phyloP scores from a whole-genome alignment of 1,284 basidiomycete species.

The Sanghuangporus sanghuang region DNA sequence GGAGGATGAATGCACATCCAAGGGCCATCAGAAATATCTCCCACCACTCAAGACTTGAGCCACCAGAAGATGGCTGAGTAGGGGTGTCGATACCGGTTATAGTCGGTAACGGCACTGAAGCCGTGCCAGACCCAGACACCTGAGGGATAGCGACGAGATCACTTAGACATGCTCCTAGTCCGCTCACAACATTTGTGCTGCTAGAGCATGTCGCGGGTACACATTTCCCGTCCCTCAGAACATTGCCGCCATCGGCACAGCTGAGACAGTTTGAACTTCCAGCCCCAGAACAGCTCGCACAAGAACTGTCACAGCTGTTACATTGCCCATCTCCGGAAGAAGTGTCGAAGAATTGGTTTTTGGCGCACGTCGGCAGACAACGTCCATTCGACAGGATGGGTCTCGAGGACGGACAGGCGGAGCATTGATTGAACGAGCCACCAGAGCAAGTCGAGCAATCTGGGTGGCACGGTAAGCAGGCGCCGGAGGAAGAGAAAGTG shows the following conservation, averaged over 20 bases:
- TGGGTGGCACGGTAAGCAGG: conserved; percentile 70
- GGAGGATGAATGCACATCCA: conserved; percentile 72
- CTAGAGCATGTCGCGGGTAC: conserved; percentile 52
- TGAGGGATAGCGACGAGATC: conserved; percentile 56
- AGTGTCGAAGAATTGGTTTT: conserved; percentile 65
- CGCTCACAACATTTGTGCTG: conserved; percentile 49
- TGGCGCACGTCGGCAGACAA: conserved; percentile 71
- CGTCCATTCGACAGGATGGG: conserved; percentile 69
- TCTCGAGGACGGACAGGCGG: conserved; percentile 56
- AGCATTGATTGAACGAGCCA: conserved; percentile 68
- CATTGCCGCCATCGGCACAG: conserved; percentile 56
- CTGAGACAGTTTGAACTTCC: conserved; percentile 66
- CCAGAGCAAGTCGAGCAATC: conserved; percentile 78
- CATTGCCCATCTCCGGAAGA: conserved; percentile 47
- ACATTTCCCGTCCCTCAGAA: conserved; percentile 62
- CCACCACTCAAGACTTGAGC: conserved; percentile 60
- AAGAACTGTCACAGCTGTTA: conserved; percentile 65
- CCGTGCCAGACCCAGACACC: conserved; percentile 35
- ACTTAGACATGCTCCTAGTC: conserved; percentile 72
- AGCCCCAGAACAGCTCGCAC: conserved; percentile 66
- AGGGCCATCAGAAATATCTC: conserved; percentile 76
- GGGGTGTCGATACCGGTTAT: conserved; percentile 50
- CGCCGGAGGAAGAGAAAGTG: conserved; percentile 57
- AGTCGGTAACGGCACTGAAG: conserved; percentile 42
- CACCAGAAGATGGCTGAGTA: conserved; percentile 29